Percentiles rank a stretch among this genome's conserved stretches.
Evolutionary conservation across 306 rosid genomes (phyloP).

Genomic region (Hippophae tibetana): DNA sequence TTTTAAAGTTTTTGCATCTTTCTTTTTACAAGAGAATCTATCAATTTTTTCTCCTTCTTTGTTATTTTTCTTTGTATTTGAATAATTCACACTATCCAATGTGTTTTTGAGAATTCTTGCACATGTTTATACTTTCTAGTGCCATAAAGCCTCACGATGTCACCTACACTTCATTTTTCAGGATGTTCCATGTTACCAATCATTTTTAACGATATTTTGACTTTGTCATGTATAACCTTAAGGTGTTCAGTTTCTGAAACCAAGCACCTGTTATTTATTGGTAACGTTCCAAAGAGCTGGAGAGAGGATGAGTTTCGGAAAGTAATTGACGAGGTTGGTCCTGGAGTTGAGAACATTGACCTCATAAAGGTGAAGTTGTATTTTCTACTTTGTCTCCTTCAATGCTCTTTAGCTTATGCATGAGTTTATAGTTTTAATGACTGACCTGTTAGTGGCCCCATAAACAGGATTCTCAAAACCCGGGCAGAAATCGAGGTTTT

Average conservation of each 20-base stretch:
- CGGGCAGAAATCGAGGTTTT: constrained; percentile 86
- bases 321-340: constrained; percentile 77
- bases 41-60: too few species aligned
- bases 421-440: constrained; percentile 8
- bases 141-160: too few species aligned
- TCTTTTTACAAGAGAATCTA: too few species aligned
- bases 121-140: not conserved
- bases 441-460: not conserved
- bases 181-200: not conserved
- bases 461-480: constrained; percentile 79
- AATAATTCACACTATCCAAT: too few species aligned
- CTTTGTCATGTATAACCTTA: constrained; percentile 66
- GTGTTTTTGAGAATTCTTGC: not conserved
- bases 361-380: constrained; percentile 65
- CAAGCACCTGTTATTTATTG: constrained; percentile 81
- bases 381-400: constrained; percentile 1
- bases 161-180: too few species aligned
- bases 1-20: too few species aligned
- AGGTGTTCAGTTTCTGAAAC: constrained; percentile 94
- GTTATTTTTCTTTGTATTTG: too few species aligned
- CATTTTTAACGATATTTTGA: constrained; percentile 11
- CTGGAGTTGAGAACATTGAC: constrained; percentile 83
- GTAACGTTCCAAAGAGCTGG: constrained; percentile 84
- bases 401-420: not conserved
- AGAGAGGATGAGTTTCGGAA: constrained; percentile 80